Conservation (phyloP, 345 rosid genomes). For the Microcos paniculata region DNA sequence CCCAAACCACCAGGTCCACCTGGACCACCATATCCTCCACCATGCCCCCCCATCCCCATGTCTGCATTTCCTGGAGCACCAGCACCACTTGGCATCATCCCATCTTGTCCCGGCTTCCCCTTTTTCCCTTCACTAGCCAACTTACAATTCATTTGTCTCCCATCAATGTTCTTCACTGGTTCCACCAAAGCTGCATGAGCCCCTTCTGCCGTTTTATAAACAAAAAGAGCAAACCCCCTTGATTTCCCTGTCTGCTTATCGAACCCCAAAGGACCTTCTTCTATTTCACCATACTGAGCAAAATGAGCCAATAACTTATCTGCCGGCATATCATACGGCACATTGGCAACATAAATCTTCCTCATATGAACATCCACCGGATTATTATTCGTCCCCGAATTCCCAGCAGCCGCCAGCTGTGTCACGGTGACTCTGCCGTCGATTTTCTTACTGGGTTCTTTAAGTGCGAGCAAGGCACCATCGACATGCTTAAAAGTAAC, state of each 20-base stretch:
- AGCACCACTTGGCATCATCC: conserved; percentile 28
- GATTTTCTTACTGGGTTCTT: conserved; percentile 83
- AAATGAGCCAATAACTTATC: conserved; percentile 63
- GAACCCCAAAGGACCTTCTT: conserved; percentile 85
- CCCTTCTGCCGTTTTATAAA: conserved; percentile 73
- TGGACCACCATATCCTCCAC: conserved; percentile 18
- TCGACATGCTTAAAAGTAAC: conserved; percentile 66
- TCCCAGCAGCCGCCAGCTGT: conserved; percentile 81
- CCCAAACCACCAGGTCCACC: conserved; percentile 46
- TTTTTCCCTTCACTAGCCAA: conserved; percentile 81
- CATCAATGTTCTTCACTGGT: conserved; percentile 71
- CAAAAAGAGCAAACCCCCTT: conserved; percentile 78
- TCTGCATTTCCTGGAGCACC: conserved; percentile 37
- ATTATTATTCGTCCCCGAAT: conserved; percentile 38
- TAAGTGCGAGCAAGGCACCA: conserved; percentile 68
- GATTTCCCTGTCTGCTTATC: conserved; percentile 89
- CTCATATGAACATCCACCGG: conserved; percentile 54
- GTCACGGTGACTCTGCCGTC: conserved; percentile 76
- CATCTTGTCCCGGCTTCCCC: conserved; percentile 50
- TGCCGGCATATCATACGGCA: conserved; percentile 65
- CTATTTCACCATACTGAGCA: conserved; percentile 73
- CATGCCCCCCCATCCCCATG: conserved; percentile 47
- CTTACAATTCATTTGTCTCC: conserved; percentile 66
- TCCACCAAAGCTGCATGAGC: conserved; percentile 79
- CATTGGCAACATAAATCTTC: conserved; percentile 86